Conservation (phyloP, 148 eudicot genomes). For the Dianthus caryophyllus region DNA sequence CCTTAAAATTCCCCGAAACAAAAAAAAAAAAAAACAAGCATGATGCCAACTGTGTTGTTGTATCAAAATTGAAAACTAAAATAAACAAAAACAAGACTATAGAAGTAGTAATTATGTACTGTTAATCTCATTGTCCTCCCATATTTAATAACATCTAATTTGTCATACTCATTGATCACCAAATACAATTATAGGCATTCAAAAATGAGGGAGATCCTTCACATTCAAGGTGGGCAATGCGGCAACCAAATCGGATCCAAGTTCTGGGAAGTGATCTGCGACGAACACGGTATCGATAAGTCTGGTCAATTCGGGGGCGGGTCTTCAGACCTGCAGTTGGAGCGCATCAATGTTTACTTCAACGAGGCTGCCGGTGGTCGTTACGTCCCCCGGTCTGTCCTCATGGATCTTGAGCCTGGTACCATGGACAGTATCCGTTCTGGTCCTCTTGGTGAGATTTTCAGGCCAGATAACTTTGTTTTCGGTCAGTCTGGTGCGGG, state of each 20-base stretch:
- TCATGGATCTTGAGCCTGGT: constrained; percentile 13
- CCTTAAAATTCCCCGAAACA: no score
- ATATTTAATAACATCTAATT: not conserved
- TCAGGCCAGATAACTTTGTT: constrained; percentile 3
- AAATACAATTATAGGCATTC: no score
- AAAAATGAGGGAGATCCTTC: constrained; percentile 9
- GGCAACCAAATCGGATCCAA: constrained; percentile 16
- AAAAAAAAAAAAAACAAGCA: no score
- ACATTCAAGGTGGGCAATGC: constrained; percentile 16
- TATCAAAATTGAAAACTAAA: no score
- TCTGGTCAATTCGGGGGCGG: constrained; percentile 3
- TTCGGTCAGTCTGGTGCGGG: constrained; percentile 12
- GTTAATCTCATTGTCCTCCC: no score
- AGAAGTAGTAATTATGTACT: no score
- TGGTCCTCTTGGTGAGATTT: constrained; percentile 1
- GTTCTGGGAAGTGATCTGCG: constrained; percentile 15
- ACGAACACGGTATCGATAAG: constrained; percentile 4
- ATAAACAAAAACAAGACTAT: no score
- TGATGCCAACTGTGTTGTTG: no score
- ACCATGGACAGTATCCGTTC: constrained; percentile 12
- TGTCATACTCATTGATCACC: no score
- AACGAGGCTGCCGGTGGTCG: constrained; percentile 12
- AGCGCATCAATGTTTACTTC: constrained; percentile 8
- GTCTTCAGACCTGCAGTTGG: not conserved
- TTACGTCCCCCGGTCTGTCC: constrained; percentile 11